Base-by-base conservation (phyloP, 169 alveolate genomes). In the Eimeria mitis region DNA sequence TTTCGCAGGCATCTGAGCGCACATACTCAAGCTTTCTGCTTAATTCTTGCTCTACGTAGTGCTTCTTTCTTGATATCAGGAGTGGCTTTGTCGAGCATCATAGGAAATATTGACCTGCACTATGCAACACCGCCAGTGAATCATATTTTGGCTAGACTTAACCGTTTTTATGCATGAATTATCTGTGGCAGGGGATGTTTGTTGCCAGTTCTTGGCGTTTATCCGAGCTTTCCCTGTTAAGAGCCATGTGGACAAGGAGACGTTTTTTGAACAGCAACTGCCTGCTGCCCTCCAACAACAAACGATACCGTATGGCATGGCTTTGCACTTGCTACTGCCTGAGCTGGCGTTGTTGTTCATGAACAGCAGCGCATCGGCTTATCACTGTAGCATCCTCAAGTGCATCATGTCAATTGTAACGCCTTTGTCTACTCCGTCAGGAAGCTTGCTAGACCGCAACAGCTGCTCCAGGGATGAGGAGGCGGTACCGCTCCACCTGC, bases 191-290 rank as follows among this genome's bases (percentile, higher is more conserved):
- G 90, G 90, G 54, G 90, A 83, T 56, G 56, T 59, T 44, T 83
- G 90, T 40, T 83, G 90, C 90, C 90, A 83, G 42, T 56, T 83
- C 31, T 59, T 83, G 47, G 49, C 73, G 21, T 83, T 83, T 54
- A 54, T 83, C 34, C 73, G 90, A 21, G 31, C 90, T 13, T 83
- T 83, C 52, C 90, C 90, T 59, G 73, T 83, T 21, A 83, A 56
- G 90, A 83, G 73, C 40, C 90, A 83, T 83, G 90, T 83, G 75
- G 90, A 83, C 90, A 83, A 83, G 90, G 90, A 83, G 71, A 37
- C 56, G 25, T 83, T 83, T 56, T 83, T 83, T 37, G 90, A 83
- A 75, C 90, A 83, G 90, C 90, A 83, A 59, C 65, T 83, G 52
- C 90, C 90, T 14, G 6, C 90, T 21, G 90, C 90, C 75, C 90